phyloP scores from a whole-genome alignment of 345 rosid genomes.

The Noccaea bulbosa region DNA sequence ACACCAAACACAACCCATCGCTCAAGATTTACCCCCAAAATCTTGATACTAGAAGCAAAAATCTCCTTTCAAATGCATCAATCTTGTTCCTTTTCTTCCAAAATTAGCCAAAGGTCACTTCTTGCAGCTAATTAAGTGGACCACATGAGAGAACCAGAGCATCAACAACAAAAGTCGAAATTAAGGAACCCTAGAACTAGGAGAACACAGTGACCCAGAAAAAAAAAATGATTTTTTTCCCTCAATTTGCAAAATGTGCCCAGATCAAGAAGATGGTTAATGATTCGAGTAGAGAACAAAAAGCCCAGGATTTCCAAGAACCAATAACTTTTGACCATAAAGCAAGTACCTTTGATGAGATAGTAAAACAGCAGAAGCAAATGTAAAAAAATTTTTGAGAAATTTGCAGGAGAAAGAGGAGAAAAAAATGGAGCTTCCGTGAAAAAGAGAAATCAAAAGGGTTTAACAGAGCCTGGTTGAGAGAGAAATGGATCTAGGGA shows the following conservation, averaged over 20 bases:
- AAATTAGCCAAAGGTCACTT: constrained; percentile 10
- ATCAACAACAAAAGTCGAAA: constrained; percentile 18
- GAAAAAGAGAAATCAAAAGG: constrained; percentile 45
- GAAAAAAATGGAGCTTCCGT: constrained; percentile 15
- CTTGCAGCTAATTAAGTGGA: constrained; percentile 19
- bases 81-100: constrained; percentile 21
- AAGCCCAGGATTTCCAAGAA: constrained; percentile 24
- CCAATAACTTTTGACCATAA: constrained; percentile 32
- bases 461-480: constrained; percentile 30
- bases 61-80: constrained; percentile 34
- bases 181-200: constrained; percentile 40
- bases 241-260: constrained; percentile 32
- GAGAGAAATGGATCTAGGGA: constrained; percentile 54
- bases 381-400: constrained; percentile 21
- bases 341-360: constrained; percentile 41
- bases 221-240: not conserved
- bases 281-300: constrained; percentile 12
- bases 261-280: constrained; percentile 35
- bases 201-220: constrained; percentile 31
- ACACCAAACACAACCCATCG: constrained; percentile 85
- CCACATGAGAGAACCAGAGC: constrained; percentile 12
- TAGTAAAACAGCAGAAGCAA: not conserved
- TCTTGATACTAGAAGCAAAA: constrained; percentile 45
- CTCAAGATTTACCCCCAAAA: constrained; percentile 39
- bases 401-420: constrained; percentile 9